Evolutionary conservation across 345 rosid genomes (phyloP).

Genomic region (Hibiscus syriacus): DNA sequence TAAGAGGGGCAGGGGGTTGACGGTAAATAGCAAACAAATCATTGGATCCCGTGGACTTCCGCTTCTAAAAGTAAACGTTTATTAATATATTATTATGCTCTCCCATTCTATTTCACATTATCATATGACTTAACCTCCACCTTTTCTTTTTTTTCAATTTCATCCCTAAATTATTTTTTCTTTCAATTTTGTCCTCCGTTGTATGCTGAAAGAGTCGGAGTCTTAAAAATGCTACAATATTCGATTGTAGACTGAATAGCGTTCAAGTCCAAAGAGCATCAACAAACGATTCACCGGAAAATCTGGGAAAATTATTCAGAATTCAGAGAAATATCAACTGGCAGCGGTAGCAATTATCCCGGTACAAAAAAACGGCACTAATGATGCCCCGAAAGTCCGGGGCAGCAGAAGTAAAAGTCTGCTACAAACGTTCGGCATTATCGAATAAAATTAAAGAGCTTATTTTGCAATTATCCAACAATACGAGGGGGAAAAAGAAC

Average conservation of each 20-base stretch:
- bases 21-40: background rate
- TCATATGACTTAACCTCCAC: background rate
- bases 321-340: constrained; percentile 2
- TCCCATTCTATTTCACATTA: background rate
- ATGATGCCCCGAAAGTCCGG: constrained; percentile 7
- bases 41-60: constrained; percentile 1
- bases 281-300: background rate
- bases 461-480: no score
- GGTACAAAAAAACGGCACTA: constrained; percentile 14
- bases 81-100: background rate
- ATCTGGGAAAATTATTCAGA: constrained; percentile 21
- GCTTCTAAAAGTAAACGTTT: constrained; percentile 1
- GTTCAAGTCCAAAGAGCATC: background rate
- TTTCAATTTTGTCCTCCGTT: background rate
- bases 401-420: constrained; percentile 13
- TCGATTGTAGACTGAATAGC: background rate
- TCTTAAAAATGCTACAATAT: background rate
- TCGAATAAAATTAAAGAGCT: constrained; percentile 19
- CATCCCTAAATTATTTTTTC: no score
- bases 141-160: background rate
- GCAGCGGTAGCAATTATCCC: background rate
- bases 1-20: background rate
- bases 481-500: no score
- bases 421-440: constrained; percentile 32
- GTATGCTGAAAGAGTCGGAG: background rate